A percentile compares a stretch with the other conserved stretches of the same genome.
Evolutionary conservation across 2,329 filamentous ascomycete species (phyloP).

Genomic region (Septoria petroselini): DNA sequence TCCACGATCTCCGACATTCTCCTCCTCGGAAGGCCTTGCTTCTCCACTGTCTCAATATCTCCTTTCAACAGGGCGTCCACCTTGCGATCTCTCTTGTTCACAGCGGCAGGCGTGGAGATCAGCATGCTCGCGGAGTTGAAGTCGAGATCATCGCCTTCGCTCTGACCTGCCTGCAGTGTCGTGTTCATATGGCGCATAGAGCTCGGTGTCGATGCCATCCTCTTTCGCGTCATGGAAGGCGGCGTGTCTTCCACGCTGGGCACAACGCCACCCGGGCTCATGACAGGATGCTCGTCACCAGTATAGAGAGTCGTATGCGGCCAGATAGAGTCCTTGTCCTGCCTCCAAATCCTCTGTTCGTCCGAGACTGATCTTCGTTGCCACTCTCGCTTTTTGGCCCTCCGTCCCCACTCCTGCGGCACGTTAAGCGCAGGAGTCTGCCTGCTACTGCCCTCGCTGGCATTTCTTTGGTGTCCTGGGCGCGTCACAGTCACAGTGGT

Average conservation of each 20-base stretch:
- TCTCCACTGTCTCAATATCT: constrained; percentile 42
- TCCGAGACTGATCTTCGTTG: constrained; percentile 36
- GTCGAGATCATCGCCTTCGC: constrained; percentile 41
- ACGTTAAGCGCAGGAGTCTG: constrained; percentile 46
- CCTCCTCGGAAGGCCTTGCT: constrained; percentile 23
- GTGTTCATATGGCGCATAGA: constrained; percentile 32
- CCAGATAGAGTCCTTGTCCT: constrained; percentile 27
- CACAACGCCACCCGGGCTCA: constrained; percentile 29
- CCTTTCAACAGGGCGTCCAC: constrained; percentile 46
- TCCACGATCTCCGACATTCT: constrained; percentile 10
- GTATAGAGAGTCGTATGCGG: constrained; percentile 26
- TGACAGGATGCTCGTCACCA: constrained; percentile 33
- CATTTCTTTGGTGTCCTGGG: constrained; percentile 22
- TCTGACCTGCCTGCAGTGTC: constrained; percentile 27
- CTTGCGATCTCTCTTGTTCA: constrained; percentile 34
- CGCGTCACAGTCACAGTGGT: constrained; percentile 5
- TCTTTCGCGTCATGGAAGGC: constrained; percentile 36
- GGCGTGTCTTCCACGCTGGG: constrained; percentile 46
- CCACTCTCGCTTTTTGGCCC: constrained; percentile 43
- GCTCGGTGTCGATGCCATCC: constrained; percentile 23
- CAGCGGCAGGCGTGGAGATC: constrained; percentile 46
- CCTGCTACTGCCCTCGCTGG: constrained; percentile 37
- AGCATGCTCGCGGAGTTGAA: constrained; percentile 48
- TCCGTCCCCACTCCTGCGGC: constrained; percentile 50
- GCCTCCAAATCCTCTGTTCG: constrained; percentile 22